These are phyloP conservation scores for Ophiostoma sp. DNA, from an alignment of 2,329 filamentous ascomycete species.

Conservation along the genomic window DNA sequence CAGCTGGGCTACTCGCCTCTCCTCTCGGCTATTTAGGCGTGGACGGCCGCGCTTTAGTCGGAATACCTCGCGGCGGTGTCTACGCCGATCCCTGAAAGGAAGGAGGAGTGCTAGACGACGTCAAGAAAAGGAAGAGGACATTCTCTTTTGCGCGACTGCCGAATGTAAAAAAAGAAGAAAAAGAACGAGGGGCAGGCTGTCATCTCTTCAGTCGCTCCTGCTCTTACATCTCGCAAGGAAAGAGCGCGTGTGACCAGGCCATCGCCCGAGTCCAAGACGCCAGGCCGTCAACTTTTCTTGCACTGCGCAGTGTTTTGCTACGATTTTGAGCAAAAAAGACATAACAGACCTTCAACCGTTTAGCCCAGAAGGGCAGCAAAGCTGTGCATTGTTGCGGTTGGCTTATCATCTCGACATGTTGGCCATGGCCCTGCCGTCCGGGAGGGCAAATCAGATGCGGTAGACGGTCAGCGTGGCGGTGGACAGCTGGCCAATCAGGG, in stretches of 20 bases:
- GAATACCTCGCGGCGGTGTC: slow-evolving; percentile 5
- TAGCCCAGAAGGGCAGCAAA: background rate
- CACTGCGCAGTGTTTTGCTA: background rate
- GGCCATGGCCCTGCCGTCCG: background rate
- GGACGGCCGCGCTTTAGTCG: background rate
- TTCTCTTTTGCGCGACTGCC: slow-evolving; percentile 3
- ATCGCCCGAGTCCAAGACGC: background rate
- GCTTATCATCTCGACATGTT: slow-evolving; percentile 13
- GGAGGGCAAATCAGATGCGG: slow-evolving; percentile 28
- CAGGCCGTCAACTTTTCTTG: background rate
- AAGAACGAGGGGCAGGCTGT: background rate
- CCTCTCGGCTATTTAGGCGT: slow-evolving; percentile 1
- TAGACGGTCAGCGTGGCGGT: slow-evolving; percentile 22
- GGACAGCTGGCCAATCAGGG: slow-evolving; percentile 22
- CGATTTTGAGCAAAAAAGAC: background rate
- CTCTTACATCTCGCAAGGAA: background rate
- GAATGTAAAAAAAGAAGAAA: background rate
- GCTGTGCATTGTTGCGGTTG: background rate
- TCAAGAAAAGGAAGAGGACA: background rate
- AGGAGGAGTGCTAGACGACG: background rate
- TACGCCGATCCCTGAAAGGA: slow-evolving; percentile 14
- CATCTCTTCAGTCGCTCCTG: background rate
- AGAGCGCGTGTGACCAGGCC: slow-evolving; percentile 6
- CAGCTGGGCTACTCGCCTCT: background rate
- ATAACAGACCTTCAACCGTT: background rate